These are phyloP conservation scores for Trametes hirsuta DNA, from an alignment of 1,284 basidiomycete species.

Conservation along the genomic window DNA sequence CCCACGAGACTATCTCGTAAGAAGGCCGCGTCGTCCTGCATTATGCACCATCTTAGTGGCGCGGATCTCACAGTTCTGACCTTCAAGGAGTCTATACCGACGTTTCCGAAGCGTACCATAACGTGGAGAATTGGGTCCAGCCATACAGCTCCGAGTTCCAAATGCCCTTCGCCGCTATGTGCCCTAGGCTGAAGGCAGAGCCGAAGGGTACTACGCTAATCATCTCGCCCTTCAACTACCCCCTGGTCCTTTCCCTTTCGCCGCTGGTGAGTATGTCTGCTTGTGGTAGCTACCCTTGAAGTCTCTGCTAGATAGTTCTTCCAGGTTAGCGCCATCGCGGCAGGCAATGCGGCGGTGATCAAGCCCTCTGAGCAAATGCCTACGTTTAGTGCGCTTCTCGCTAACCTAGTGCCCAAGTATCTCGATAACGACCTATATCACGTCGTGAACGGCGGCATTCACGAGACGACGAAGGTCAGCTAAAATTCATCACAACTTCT, in stretches of 20 bases:
- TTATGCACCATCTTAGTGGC: too few relatives aligned
- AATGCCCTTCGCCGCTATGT: conserved; percentile 55
- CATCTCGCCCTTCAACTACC: conserved; percentile 58
- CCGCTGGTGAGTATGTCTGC: conserved; percentile 49
- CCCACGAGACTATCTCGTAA: conserved; percentile 59
- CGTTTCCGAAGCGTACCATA: conserved; percentile 63
- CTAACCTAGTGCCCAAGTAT: conserved; percentile 77
- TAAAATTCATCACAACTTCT: too few relatives aligned
- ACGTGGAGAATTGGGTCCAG: conserved; percentile 72
- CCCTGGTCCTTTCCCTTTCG: conserved; percentile 51
- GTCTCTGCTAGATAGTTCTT: background rate
- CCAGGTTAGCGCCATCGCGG: conserved; percentile 63
- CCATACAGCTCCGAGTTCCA: conserved; percentile 55
- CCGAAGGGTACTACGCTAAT: conserved; percentile 76
- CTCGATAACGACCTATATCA: conserved; percentile 71
- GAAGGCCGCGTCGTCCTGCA: background rate
- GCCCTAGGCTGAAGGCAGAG: conserved; percentile 70
- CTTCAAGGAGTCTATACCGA: conserved; percentile 59
- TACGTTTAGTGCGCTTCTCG: conserved; percentile 65
- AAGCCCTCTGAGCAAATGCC: conserved; percentile 81
- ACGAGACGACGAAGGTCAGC: conserved; percentile 68
- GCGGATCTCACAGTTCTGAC: conserved; percentile 53
- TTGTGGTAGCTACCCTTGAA: background rate
- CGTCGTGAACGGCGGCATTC: conserved; percentile 74
- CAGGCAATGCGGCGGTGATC: conserved; percentile 72